Evolutionary conservation across 306 rosid genomes (phyloP).

Genomic region (Corylus heterophylla): DNA sequence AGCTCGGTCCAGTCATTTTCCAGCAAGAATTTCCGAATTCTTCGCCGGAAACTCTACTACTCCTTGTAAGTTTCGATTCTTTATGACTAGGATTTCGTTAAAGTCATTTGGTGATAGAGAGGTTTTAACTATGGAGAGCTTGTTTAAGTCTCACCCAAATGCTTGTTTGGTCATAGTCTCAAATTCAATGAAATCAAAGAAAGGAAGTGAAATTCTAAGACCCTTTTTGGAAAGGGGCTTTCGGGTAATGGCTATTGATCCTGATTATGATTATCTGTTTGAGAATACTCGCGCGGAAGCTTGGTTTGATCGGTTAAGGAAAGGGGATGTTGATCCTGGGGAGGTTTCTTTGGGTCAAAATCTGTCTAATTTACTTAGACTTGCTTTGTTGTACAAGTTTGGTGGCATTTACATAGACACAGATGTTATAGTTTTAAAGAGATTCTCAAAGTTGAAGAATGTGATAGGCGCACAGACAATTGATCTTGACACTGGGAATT

Average conservation of each 20-base stretch:
- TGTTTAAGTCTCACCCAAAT: constrained; percentile 67
- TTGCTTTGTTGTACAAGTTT: constrained; percentile 63
- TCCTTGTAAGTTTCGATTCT: constrained; percentile 61
- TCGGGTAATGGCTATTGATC: constrained; percentile 54
- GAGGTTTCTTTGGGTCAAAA: constrained; percentile 81
- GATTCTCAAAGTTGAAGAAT: constrained; percentile 67
- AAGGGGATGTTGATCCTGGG: constrained; percentile 75
- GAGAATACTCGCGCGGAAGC: constrained; percentile 64
- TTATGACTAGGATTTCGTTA: constrained; percentile 91
- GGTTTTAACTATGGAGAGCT: constrained; percentile 60
- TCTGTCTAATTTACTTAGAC: constrained; percentile 83
- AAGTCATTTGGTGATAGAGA: constrained; percentile 62
- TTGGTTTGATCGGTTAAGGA: constrained; percentile 57
- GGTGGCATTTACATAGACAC: constrained; percentile 81
- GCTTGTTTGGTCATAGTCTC: constrained; percentile 82
- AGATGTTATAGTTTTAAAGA: constrained; percentile 66
- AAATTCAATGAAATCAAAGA: constrained; percentile 56
- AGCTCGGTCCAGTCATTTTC: constrained; percentile 26
- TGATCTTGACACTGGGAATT: constrained; percentile 54
- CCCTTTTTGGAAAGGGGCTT: constrained; percentile 53
- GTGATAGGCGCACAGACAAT: constrained; percentile 86
- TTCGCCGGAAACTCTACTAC: constrained; percentile 29
- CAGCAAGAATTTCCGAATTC: constrained; percentile 48
- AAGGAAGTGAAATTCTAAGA: constrained; percentile 47
- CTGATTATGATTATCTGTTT: constrained; percentile 70